Base-by-base conservation (phyloP, 2,329 filamentous ascomycete species). In the Chaetomium globosum region DNA sequence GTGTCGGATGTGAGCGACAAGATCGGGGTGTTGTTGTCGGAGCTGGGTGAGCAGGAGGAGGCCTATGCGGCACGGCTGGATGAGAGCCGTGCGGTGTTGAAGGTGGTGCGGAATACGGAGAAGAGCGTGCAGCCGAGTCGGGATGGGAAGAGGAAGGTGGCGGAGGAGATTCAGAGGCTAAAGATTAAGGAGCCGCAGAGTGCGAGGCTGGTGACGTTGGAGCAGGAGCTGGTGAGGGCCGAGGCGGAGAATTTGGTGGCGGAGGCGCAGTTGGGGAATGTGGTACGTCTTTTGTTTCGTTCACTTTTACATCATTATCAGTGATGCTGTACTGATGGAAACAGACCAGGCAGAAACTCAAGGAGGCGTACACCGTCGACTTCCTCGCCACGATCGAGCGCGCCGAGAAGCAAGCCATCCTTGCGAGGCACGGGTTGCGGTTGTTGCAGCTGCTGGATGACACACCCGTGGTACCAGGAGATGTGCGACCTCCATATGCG, bases 211-310 rank as follows among this genome's bases (percentile, higher is more conserved):
- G 88, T 92, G 43, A 89, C 89, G 26, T 84, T 98, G 61, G 95
- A 99, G 82, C 95, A 99, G 81, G 95, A 98, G 82, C 87, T 99
- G 61, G 93, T 99, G 61, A 85, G 95, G 70, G 93, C 94, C 28
- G 95, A 99, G 82, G 95, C 95, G 3, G 93, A 98, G 82, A 96
- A 92, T 73, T 80, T 99, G 65, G 95, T 99, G 58, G 95, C 95
- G 1, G 95, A 99, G 80, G 95, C 95, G 26, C 95, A 99, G 79
- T 83, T 99, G 77, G 94, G 91, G 74, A 99, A 99, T 77, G 88
- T 97, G 71, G 92, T 96, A 81, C 67, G 89, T 84, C 54, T 33
- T 53, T 33, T 5, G 28, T 53, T 64, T 30, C 53, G 4, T 26
- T 46, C n/a, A 4, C 21, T 28, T 48, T n/a, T 36, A n/a, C n/a